Evolutionary conservation across 1,139 yeast genomes (phyloP).

Genomic region (Zygosaccharomyces pseudobailii): DNA sequence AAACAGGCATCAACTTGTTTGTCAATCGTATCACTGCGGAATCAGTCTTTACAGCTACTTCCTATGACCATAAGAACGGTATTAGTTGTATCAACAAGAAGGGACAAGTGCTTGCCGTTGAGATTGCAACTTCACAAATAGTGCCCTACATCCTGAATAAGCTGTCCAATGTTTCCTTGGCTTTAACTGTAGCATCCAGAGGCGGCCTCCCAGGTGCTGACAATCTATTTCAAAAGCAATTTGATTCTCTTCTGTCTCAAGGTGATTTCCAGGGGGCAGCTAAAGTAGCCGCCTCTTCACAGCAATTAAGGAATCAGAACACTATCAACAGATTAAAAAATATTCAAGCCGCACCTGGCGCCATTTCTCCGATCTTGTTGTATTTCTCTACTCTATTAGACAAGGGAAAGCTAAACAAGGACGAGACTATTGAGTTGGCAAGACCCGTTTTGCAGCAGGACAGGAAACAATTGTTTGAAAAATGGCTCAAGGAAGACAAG

Average conservation of each 20-base stretch:
- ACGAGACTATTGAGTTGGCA: slow-evolving; percentile 92
- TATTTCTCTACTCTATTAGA: slow-evolving; percentile 90
- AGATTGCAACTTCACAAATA: slow-evolving; percentile 76
- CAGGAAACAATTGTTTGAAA: slow-evolving; percentile 88
- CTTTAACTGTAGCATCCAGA: slow-evolving; percentile 84
- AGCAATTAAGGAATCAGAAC: slow-evolving; percentile 88
- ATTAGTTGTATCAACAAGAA: slow-evolving; percentile 88
- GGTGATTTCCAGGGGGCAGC: slow-evolving; percentile 94
- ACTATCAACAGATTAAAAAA: slow-evolving; percentile 90
- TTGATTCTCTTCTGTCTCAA: slow-evolving; percentile 73
- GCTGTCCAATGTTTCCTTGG: slow-evolving; percentile 80
- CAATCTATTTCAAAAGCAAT: slow-evolving; percentile 83
- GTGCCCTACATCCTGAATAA: slow-evolving; percentile 88
- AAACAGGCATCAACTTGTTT: slow-evolving; percentile 85
- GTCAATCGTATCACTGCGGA: slow-evolving; percentile 96
- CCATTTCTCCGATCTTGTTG: slow-evolving; percentile 88
- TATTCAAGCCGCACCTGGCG: slow-evolving; percentile 93
- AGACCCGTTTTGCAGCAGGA: slow-evolving; percentile 95
- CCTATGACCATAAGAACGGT: slow-evolving; percentile 72
- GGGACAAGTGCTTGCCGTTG: slow-evolving; percentile 94
- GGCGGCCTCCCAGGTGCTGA: slow-evolving; percentile 98
- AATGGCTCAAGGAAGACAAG: slow-evolving; percentile 94
- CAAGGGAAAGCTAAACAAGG: slow-evolving; percentile 87
- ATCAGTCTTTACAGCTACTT: slow-evolving; percentile 87
- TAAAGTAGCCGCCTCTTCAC: slow-evolving; percentile 93